Evolutionary conservation across 2,329 filamentous ascomycete species (phyloP).

Genomic region (Botrytis fragariae): DNA sequence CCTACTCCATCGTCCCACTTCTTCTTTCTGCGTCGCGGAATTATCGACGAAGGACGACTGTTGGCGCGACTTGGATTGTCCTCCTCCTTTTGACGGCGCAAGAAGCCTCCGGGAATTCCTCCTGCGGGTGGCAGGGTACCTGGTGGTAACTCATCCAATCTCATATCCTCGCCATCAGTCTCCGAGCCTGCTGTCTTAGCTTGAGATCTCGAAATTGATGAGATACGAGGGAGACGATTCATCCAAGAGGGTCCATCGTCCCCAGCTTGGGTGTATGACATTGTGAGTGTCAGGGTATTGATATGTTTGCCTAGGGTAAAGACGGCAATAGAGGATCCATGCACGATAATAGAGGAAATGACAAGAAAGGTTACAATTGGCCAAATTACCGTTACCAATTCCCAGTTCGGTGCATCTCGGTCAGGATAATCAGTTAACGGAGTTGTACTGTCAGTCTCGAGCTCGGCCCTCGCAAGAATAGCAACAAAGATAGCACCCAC

Average conservation of each 20-base stretch:
- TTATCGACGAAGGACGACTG: constrained; percentile 60
- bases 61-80: constrained; percentile 52
- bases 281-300: constrained; percentile 90
- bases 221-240: constrained; percentile 77
- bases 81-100: constrained; percentile 81
- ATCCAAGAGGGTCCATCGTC: constrained; percentile 93
- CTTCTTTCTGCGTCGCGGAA: constrained; percentile 60
- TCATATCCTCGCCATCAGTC: constrained; percentile 65
- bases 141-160: constrained; percentile 59
- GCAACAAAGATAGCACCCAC: constrained; percentile 96
- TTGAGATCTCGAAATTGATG: constrained; percentile 70
- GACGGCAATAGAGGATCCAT: constrained; percentile 96
- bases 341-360: constrained; percentile 88
- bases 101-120: constrained; percentile 70
- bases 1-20: constrained; percentile 70
- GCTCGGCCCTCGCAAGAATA: constrained; percentile 87
- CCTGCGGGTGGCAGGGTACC: constrained; percentile 72
- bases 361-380: constrained; percentile 93
- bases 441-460: constrained; percentile 71
- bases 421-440: constrained; percentile 65
- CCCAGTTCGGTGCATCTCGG: constrained; percentile 53
- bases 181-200: constrained; percentile 80
- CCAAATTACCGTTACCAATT: constrained; percentile 85
- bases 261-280: constrained; percentile 90
- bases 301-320: constrained; percentile 98